Conservation (phyloP, 2,329 filamentous ascomycete species). For the Pestalotiopsis sp. region DNA sequence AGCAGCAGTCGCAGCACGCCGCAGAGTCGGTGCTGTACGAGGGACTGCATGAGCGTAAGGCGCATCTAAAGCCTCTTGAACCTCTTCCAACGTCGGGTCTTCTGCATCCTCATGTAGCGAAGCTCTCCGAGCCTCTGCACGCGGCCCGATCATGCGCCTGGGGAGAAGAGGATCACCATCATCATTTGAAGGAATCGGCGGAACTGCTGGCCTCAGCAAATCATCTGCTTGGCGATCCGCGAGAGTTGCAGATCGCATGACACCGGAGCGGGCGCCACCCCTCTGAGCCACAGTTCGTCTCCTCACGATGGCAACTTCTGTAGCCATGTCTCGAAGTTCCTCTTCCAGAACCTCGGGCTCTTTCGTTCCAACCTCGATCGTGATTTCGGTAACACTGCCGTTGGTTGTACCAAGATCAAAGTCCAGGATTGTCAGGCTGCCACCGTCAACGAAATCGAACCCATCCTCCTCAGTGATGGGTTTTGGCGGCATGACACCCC, state of each 20-base stretch:
- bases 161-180: constrained; percentile 57
- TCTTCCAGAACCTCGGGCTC: constrained; percentile 73
- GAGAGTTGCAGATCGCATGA: constrained; percentile 53
- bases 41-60: constrained; percentile 76
- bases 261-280: constrained; percentile 47
- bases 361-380: constrained; percentile 74
- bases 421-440: constrained; percentile 72
- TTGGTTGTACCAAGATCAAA: constrained; percentile 66
- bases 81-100: constrained; percentile 51
- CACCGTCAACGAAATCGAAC: constrained; percentile 77
- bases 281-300: constrained; percentile 72
- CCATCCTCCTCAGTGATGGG: constrained; percentile 69
- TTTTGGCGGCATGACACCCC: constrained; percentile 64
- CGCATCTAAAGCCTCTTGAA: constrained; percentile 66
- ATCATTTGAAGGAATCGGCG: constrained; percentile 32
- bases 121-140: constrained; percentile 28
- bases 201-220: constrained; percentile 34
- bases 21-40: constrained; percentile 69
- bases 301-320: constrained; percentile 78
- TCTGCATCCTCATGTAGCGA: constrained; percentile 41
- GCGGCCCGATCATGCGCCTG: constrained; percentile 42
- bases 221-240: constrained; percentile 31
- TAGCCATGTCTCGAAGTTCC: constrained; percentile 72
- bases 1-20: constrained; percentile 75
- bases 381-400: constrained; percentile 60